Evolutionary conservation across 1,139 yeast genomes (phyloP).

Genomic region (Geotrichum restrictum): DNA sequence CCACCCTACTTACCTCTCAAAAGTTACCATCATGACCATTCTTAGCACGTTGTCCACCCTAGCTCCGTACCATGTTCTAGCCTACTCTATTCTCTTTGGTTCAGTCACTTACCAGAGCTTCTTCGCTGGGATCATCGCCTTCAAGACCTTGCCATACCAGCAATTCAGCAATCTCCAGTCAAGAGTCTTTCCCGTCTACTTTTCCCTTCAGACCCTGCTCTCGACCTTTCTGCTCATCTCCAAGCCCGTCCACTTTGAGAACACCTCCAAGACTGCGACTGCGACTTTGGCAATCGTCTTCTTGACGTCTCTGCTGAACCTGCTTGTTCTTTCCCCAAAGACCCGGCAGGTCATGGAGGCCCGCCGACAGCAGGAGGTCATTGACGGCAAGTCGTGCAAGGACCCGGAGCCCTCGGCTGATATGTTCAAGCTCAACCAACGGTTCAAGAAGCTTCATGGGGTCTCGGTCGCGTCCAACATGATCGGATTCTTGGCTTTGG

Average conservation of each 20-base stretch:
- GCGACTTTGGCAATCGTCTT: conserved; percentile 29
- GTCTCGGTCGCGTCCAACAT: conserved; percentile 64
- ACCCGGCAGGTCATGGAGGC: conserved; percentile 57
- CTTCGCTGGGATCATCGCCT: conserved; percentile 78
- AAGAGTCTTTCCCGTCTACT: conserved; percentile 75
- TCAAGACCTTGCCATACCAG: conserved; percentile 68
- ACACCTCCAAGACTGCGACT: conserved; percentile 39
- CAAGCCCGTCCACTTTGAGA: conserved; percentile 62
- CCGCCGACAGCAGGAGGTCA: conserved; percentile 47
- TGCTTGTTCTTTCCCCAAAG: conserved; percentile 62
- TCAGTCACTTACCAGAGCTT: conserved; percentile 83
- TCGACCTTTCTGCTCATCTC: conserved; percentile 67
- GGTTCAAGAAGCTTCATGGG: conserved; percentile 67
- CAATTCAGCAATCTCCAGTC: conserved; percentile 76
- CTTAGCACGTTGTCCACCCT: conserved; percentile 31
- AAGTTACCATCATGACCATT: conserved; percentile 17
- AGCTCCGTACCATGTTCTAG: conserved; percentile 39
- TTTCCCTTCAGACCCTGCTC: conserved; percentile 67
- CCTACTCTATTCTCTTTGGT: conserved; percentile 53
- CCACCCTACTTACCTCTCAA: neutral
- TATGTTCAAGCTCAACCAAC: conserved; percentile 52
- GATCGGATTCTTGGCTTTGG: conserved; percentile 54
- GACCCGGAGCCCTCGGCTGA: conserved; percentile 53
- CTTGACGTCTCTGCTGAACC: conserved; percentile 60
- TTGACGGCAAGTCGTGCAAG: conserved; percentile 48